Percentiles rank a stretch among this genome's conserved stretches.
Evolutionary conservation across 371 early-diverging fungal species (phyloP).

Genomic region (Saksenaea vasiformis): DNA sequence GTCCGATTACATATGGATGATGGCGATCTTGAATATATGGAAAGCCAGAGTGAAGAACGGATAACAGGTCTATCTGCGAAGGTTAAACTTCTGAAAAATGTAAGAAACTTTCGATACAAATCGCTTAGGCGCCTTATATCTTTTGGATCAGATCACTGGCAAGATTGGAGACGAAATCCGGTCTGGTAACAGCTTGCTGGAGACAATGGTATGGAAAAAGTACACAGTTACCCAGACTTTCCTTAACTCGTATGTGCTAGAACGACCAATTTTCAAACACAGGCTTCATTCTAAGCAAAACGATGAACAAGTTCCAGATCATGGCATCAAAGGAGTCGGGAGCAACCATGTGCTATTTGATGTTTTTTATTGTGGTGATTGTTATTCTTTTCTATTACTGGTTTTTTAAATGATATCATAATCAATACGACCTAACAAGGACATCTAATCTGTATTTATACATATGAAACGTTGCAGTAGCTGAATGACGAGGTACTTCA

Average conservation of each 20-base stretch:
- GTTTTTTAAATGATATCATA: slow-evolving; percentile 43
- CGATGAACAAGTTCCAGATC: slow-evolving; percentile 53
- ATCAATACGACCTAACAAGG: slow-evolving; percentile 1
- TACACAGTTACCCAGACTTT: background rate
- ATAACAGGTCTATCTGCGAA: slow-evolving; percentile 51
- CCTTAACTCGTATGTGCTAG: slow-evolving; percentile 17
- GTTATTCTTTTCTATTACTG: slow-evolving; percentile 46
- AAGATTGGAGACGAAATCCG: slow-evolving; percentile 56
- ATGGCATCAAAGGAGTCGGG: slow-evolving; percentile 55
- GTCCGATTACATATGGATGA: slow-evolving; percentile 43
- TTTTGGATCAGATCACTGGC: slow-evolving; percentile 39
- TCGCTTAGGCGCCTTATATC: background rate
- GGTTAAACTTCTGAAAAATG: slow-evolving; percentile 49
- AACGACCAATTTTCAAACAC: slow-evolving; percentile 55
- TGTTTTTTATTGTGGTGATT: slow-evolving; percentile 44
- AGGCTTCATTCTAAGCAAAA: slow-evolving; percentile 39
- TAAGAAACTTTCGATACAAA: slow-evolving; percentile 12
- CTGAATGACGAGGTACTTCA: no score
- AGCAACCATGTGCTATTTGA: slow-evolving; percentile 45
- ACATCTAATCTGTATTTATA: background rate
- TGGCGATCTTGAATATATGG: slow-evolving; percentile 46
- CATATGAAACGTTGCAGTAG: no score
- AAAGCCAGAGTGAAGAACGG: slow-evolving; percentile 52
- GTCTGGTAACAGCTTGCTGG: slow-evolving; percentile 47
- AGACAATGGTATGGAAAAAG: slow-evolving; percentile 38